A percentile compares a stretch with the other conserved stretches of the same genome.
These are phyloP conservation scores for Parasitella parasitica DNA, from an alignment of 371 early-diverging fungal species.

Conservation along the genomic window DNA sequence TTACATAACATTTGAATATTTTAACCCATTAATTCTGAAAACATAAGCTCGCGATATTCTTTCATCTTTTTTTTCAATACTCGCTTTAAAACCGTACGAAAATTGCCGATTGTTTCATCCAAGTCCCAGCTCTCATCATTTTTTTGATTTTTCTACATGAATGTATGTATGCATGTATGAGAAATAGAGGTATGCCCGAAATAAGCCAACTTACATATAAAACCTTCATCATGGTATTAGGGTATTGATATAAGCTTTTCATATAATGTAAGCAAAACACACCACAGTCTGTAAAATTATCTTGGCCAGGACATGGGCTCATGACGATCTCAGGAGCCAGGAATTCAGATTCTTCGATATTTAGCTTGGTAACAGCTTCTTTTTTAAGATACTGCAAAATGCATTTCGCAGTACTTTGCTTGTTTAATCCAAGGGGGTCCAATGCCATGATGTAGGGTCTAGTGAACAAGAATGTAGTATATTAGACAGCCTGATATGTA, in stretches of 20 bases:
- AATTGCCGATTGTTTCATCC: background rate
- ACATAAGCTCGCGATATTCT: background rate
- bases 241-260: constrained; percentile 3
- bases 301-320: constrained; percentile 11
- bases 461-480: no score
- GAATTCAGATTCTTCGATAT: background rate
- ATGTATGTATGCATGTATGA: background rate
- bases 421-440: constrained; percentile 11
- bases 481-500: no score
- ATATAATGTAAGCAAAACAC: constrained; percentile 20
- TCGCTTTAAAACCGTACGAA: background rate
- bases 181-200: no score
- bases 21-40: background rate
- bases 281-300: constrained; percentile 24
- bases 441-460: constrained; percentile 18
- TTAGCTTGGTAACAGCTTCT: constrained; percentile 12
- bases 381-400: constrained; percentile 6
- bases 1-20: background rate
- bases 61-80: background rate
- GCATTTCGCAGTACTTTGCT: background rate
- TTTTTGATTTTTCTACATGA: background rate
- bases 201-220: constrained; percentile 12
- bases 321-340: constrained; percentile 2
- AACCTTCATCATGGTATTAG: background rate
- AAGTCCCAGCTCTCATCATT: background rate